Evolutionary conservation across 768 basidiomycete species (phyloP).

Genomic region (Hortiboletus campestris): DNA sequence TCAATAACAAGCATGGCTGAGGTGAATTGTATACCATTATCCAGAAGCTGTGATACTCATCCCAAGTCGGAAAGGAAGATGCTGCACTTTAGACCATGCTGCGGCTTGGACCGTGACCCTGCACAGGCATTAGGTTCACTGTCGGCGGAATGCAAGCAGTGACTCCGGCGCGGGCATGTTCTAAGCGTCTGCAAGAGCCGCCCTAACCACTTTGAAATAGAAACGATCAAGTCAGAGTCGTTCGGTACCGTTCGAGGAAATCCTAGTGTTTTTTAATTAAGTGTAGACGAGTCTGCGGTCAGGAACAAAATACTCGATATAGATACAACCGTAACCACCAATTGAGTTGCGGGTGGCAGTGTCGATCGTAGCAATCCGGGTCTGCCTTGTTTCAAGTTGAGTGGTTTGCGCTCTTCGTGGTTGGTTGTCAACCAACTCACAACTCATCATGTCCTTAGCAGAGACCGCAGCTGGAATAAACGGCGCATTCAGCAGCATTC

Average conservation of each 20-base stretch:
- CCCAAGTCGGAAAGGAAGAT: background rate
- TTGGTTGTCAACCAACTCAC: background rate
- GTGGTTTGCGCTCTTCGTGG: background rate
- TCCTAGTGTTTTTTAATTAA: too few species aligned
- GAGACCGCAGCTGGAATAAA: constrained; percentile 16
- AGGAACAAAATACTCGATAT: background rate
- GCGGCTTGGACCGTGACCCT: too few species aligned
- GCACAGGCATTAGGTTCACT: background rate
- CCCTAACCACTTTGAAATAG: background rate
- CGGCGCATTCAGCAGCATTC: constrained; percentile 24
- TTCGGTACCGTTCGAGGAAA: background rate
- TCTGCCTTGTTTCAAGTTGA: too few species aligned
- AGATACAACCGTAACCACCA: too few species aligned
- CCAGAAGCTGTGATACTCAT: background rate
- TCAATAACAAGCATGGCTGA: background rate
- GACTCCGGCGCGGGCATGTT: too few species aligned
- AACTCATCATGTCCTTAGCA: constrained; percentile 22
- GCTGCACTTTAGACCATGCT: background rate
- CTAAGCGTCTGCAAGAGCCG: background rate
- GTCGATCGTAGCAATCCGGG: too few species aligned
- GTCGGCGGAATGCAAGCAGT: background rate
- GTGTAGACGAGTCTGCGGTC: background rate
- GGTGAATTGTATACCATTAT: background rate
- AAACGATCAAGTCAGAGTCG: background rate
- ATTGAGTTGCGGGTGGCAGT: too few species aligned